Evolutionary conservation across 2,329 filamentous ascomycete genomes (phyloP).

Genomic region (Beauveria caledonica): DNA sequence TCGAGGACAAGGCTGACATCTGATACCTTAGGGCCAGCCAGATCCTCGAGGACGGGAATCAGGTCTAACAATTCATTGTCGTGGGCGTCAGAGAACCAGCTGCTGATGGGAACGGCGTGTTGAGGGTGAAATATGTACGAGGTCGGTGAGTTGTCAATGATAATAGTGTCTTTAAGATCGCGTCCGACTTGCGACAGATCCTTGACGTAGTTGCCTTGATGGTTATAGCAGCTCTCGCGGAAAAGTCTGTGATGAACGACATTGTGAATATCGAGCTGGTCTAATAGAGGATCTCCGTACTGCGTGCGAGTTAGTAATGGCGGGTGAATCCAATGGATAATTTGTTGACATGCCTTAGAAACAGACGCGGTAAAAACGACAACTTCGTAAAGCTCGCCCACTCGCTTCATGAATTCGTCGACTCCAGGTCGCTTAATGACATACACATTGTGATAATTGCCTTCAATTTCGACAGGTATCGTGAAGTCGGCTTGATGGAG

Average conservation of each 20-base stretch:
- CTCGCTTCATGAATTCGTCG: slow-evolving; percentile 97
- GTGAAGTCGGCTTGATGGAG: slow-evolving; percentile 98
- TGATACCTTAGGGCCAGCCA: slow-evolving; percentile 78
- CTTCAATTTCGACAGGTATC: slow-evolving; percentile 97
- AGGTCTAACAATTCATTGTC: slow-evolving; percentile 97
- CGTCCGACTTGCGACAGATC: slow-evolving; percentile 95
- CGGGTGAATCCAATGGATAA: too few species aligned
- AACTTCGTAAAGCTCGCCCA: slow-evolving; percentile 95
- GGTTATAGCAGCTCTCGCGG: slow-evolving; percentile 97
- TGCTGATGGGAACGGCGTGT: slow-evolving; percentile 97
- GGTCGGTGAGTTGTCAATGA: slow-evolving; percentile 98
- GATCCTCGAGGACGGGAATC: slow-evolving; percentile 95
- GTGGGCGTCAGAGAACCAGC: slow-evolving; percentile 99
- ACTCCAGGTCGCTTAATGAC: slow-evolving; percentile 99
- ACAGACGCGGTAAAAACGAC: slow-evolving; percentile 98
- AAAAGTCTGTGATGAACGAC: slow-evolving; percentile 95
- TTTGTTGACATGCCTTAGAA: slow-evolving; percentile 61
- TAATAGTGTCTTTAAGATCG: slow-evolving; percentile 94
- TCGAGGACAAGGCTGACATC: slow-evolving; percentile 98
- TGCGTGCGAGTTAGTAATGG: slow-evolving; percentile 29
- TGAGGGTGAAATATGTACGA: slow-evolving; percentile 99
- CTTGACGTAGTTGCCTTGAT: slow-evolving; percentile 99
- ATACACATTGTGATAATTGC: slow-evolving; percentile 98
- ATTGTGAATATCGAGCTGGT: slow-evolving; percentile 94
- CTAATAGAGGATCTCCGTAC: slow-evolving; percentile 93